Evolutionary conservation across 106 monocot genomes (phyloP).

Genomic region (Apostasia shenzhenica): DNA sequence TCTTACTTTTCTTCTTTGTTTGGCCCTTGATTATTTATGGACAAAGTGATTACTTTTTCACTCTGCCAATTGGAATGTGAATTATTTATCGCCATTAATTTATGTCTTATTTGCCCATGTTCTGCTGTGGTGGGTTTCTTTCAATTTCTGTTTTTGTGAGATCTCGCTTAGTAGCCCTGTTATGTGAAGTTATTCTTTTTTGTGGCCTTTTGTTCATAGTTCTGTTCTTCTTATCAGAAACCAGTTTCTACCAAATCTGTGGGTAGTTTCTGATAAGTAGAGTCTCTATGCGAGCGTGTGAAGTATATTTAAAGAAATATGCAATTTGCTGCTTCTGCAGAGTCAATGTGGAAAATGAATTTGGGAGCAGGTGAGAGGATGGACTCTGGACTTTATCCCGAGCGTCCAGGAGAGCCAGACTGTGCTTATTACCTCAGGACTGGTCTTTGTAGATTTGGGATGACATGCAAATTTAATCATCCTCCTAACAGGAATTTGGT

Average conservation of each 20-base stretch:
- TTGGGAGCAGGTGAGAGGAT: conserved; percentile 21
- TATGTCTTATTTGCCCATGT: no score
- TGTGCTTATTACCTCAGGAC: conserved; percentile 60
- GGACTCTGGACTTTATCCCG: conserved; percentile 38
- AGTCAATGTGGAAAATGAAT: conserved; percentile 40
- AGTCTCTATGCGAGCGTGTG: not conserved
- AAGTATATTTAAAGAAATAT: not conserved
- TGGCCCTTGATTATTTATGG: no score
- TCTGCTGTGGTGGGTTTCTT: no score
- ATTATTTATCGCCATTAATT: no score
- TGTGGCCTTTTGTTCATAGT: not conserved
- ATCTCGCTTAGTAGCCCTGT: no score
- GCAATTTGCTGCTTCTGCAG: conserved; percentile 17
- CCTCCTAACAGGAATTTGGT: conserved; percentile 47
- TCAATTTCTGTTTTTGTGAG: no score
- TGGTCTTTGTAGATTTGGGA: conserved; percentile 54
- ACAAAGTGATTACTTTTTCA: no score
- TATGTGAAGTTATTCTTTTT: no score
- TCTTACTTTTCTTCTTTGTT: no score
- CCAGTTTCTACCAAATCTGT: not conserved
- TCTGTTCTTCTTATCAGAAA: not conserved
- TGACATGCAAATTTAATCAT: conserved; percentile 62
- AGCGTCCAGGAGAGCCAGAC: conserved; percentile 51
- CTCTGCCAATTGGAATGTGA: no score
- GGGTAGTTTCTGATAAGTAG: not conserved